phyloP scores from a whole-genome alignment of 2,329 filamentous ascomycete genomes.

The Epichloe typhina region DNA sequence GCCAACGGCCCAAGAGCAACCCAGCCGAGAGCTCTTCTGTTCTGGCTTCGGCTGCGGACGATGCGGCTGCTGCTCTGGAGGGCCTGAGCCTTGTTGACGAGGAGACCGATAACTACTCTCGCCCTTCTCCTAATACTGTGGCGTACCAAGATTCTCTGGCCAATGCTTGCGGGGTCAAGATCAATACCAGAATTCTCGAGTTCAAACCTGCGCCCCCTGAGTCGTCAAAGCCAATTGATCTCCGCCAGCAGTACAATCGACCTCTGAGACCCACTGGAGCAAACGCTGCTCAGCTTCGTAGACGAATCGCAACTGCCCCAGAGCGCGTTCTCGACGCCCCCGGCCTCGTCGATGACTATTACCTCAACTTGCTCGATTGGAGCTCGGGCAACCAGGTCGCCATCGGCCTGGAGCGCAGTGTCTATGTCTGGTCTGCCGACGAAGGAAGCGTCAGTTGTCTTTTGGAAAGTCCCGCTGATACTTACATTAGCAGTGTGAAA shows the following conservation, averaged over 20 bases:
- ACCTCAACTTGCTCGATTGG: conserved; percentile 97
- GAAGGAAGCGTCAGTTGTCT: conserved; percentile 80
- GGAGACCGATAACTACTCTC: conserved; percentile 54
- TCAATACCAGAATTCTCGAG: conserved; percentile 89
- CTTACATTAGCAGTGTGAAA: conserved; percentile 95
- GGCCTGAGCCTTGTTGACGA: conserved; percentile 62
- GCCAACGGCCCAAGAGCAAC: conserved; percentile 60
- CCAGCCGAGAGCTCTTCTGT: conserved; percentile 58
- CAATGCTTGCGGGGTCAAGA: conserved; percentile 78
- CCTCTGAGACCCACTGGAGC: conserved; percentile 69
- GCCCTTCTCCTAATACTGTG: conserved; percentile 73
- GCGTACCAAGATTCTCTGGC: conserved; percentile 90
- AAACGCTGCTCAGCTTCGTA: conserved; percentile 72
- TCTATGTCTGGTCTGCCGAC: conserved; percentile 98
- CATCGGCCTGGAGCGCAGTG: conserved; percentile 89
- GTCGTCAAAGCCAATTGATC: conserved; percentile 94
- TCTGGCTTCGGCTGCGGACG: conserved; percentile 67
- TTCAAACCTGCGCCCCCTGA: conserved; percentile 99
- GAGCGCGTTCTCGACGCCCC: conserved; percentile 95
- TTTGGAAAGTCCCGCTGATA: conserved; percentile 76
- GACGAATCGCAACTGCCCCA: conserved; percentile 84
- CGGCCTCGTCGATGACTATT: conserved; percentile 95
- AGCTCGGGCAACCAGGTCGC: conserved; percentile 95
- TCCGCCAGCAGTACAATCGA: conserved; percentile 95
- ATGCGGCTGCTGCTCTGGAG: conserved; percentile 67